Base-by-base conservation (phyloP, 176 grass and related monocot genomes). In the Eleusine indica region DNA sequence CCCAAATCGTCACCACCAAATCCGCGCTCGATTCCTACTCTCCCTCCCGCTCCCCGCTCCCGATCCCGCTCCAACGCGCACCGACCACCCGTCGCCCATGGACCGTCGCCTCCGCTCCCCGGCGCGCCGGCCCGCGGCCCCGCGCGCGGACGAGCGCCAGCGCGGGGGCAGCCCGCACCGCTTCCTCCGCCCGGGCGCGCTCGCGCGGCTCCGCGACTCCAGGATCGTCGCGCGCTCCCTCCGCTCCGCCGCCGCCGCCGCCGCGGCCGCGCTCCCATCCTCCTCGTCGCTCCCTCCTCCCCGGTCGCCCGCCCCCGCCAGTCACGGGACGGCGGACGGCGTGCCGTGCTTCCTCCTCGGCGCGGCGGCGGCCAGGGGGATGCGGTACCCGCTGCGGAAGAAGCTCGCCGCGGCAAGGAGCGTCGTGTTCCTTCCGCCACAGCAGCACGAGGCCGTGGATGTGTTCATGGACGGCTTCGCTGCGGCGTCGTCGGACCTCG, bases 181-280 rank as follows among this genome's bases (percentile, higher is more conserved):
- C 28, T 94, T 94, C 90, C 93, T 99, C 38, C 87, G 77, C 71
- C 96, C 96, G 1, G 93, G 93, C 29, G 93, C 89, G 1, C 93
- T 99, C 14, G 89, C 91, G 3, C 61, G 93, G 29, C 85, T 99
- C 70, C 91, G 91, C 3, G 91, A 96, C 89, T 96, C 93, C 35
- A 90, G 82, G 79, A 85, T 99, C 69, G 83, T 87, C 17, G 83
- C 91, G 17, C 89, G 87, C 85, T 99, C 91, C 4, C 85, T 90
- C 39, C 87, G 85, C 83, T 86, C 84, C 35, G 48, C 85, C 22
- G 62, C 77, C 21, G 53, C 87, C 4, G 39, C 38, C 32, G 83
- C 25, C 3, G 82, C 37, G 2, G 12, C 72, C 19, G 68, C 12
- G 71, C 62, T 29, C 13, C 87, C 64, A 42, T 43, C 25, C 47